These are phyloP conservation scores for Pythium grandisporangium DNA, from an alignment of 352 stramenopile genomes.

Conservation along the genomic window DNA sequence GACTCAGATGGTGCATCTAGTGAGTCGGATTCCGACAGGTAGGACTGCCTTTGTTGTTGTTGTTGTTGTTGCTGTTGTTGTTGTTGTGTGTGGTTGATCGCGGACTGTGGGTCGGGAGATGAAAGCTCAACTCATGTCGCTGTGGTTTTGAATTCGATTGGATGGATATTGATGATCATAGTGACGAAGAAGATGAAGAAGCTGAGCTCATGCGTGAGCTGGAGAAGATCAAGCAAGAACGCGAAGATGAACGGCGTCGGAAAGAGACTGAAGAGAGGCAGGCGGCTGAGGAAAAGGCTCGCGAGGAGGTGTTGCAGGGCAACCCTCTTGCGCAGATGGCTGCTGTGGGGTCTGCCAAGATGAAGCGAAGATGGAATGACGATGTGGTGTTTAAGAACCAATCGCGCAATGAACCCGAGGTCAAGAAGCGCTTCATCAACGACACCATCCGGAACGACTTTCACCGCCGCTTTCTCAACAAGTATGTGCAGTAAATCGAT, in stretches of 20 bases:
- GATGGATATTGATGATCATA: conserved; percentile 5
- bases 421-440: conserved; percentile 99
- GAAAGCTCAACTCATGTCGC: no score
- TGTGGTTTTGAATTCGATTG: no score
- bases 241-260: conserved; percentile 87
- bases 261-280: conserved; percentile 86
- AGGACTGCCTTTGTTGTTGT: background rate
- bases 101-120: no score
- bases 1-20: conserved; percentile 52
- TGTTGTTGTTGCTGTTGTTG: background rate
- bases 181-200: conserved; percentile 95
- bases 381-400: conserved; percentile 99
- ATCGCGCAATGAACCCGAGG: conserved; percentile 90
- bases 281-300: conserved; percentile 65
- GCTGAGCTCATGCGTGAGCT: conserved; percentile 95
- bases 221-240: conserved; percentile 96
- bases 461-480: conserved; percentile 97
- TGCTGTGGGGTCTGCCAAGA: conserved; percentile 29
- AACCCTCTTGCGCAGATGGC: conserved; percentile 86
- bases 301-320: conserved; percentile 90
- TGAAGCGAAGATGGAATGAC: conserved; percentile 98
- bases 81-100: no score
- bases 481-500: conserved; percentile 82
- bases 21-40: conserved; percentile 74
- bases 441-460: conserved; percentile 99